A percentile compares a stretch with the other conserved stretches of the same genome.
These are phyloP conservation scores for Triangularia setosa DNA, from an alignment of 2,329 filamentous ascomycete species.

Conservation along the genomic window DNA sequence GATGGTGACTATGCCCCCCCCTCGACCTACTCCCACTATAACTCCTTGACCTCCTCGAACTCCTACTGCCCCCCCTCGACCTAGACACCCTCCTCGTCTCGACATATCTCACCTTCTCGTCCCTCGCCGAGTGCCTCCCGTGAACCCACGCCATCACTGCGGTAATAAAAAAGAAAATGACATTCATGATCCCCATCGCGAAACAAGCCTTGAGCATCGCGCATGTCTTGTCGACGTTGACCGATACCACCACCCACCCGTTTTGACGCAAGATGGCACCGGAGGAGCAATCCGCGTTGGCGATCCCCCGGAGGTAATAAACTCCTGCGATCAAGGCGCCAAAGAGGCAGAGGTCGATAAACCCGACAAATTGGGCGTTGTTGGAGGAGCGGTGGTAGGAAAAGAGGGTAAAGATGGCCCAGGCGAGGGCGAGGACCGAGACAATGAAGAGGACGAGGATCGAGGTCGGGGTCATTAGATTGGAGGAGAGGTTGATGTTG, in stretches of 20 bases:
- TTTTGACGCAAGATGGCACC: constrained; percentile 54
- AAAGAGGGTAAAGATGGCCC: constrained; percentile 63
- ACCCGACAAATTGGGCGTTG: constrained; percentile 58
- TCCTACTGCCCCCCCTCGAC: constrained; percentile 36
- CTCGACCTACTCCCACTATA: constrained; percentile 24
- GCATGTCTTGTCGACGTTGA: constrained; percentile 70
- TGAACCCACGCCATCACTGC: constrained; percentile 63
- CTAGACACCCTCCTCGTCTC: constrained; percentile 37
- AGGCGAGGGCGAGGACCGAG: constrained; percentile 58
- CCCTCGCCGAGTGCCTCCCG: constrained; percentile 45
- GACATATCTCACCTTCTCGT: constrained; percentile 45
- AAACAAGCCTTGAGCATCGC: constrained; percentile 89
- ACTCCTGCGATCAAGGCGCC: constrained; percentile 62
- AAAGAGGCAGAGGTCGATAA: constrained; percentile 59
- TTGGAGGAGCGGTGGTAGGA: constrained; percentile 59
- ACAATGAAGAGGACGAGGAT: constrained; percentile 67
- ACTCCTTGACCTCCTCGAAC: constrained; percentile 32
- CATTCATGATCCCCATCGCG: constrained; percentile 86
- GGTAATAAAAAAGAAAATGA: constrained; percentile 75
- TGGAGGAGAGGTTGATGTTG: constrained; percentile 52
- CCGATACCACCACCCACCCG: constrained; percentile 37
- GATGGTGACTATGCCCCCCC: constrained; percentile 47
- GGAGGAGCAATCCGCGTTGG: constrained; percentile 62
- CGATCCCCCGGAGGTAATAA: constrained; percentile 56
- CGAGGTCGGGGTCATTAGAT: constrained; percentile 57